These are phyloP conservation scores for Phylloporus gajari DNA, from an alignment of 1,284 basidiomycete species.

Conservation along the genomic window DNA sequence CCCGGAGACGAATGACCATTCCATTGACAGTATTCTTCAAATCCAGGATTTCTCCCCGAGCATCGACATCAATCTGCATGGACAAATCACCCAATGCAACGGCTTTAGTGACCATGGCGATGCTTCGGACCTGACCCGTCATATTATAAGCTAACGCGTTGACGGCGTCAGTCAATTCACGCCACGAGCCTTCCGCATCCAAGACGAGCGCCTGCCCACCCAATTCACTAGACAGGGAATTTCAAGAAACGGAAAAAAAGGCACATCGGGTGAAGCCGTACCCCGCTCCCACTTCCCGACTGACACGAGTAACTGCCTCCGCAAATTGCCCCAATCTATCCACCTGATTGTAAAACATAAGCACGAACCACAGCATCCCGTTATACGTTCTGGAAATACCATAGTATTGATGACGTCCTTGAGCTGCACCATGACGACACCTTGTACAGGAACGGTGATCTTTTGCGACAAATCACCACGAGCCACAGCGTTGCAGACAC, in stretches of 20 bases:
- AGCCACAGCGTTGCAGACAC: slow-evolving; percentile 97
- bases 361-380: slow-evolving; percentile 19
- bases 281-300: slow-evolving; percentile 92
- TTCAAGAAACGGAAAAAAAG: slow-evolving; percentile 22
- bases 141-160: slow-evolving; percentile 95
- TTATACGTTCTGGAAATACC: slow-evolving; percentile 58
- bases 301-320: slow-evolving; percentile 86
- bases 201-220: slow-evolving; percentile 93
- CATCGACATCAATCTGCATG: slow-evolving; percentile 97
- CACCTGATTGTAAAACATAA: slow-evolving; percentile 53
- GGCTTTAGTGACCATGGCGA: slow-evolving; percentile 97
- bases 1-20: slow-evolving; percentile 92
- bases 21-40: slow-evolving; percentile 98
- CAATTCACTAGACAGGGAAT: slow-evolving; percentile 67
- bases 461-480: slow-evolving; percentile 94
- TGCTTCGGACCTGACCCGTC: slow-evolving; percentile 94
- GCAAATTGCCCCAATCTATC: slow-evolving; percentile 86
- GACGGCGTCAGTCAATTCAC: slow-evolving; percentile 88
- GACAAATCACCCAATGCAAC: slow-evolving; percentile 95
- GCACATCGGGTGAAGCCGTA: slow-evolving; percentile 44
- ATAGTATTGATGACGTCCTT: slow-evolving; percentile 99
- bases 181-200: slow-evolving; percentile 95
- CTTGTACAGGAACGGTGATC: slow-evolving; percentile 96
- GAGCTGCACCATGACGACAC: slow-evolving; percentile 96
- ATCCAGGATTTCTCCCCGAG: slow-evolving; percentile 95